Percentiles rank a stretch among this genome's conserved stretches.
Evolutionary conservation across 305 asterid species (phyloP).

Genomic region (Fraxinus dipetala): DNA sequence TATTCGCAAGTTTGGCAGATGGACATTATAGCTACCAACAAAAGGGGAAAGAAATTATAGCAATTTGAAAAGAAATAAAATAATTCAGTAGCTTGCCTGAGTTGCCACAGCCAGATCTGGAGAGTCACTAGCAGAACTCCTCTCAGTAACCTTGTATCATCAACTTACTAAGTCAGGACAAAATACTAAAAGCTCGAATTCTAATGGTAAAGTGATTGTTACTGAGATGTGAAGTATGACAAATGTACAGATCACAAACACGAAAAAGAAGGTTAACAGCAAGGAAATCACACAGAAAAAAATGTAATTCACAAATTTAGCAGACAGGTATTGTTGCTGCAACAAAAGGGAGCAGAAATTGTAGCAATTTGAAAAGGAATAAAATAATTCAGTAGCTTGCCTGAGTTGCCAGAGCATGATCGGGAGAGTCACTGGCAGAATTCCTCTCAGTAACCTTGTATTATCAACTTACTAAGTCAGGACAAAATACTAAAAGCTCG

Average conservation of each 20-base stretch:
- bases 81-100: conserved; percentile 19
- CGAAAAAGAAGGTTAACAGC: not conserved
- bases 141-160: conserved; percentile 13
- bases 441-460: conserved; percentile 17
- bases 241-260: not conserved
- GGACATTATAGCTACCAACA: not conserved
- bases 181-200: not conserved
- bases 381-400: conserved; percentile 6
- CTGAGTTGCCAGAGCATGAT: conserved; percentile 7
- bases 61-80: not conserved
- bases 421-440: conserved; percentile 16
- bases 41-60: not conserved
- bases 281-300: not conserved
- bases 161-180: not conserved
- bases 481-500: not conserved
- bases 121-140: conserved; percentile 14
- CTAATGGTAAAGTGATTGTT: not conserved
- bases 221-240: not conserved
- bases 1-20: not conserved
- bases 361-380: not conserved
- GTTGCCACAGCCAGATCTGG: conserved; percentile 14
- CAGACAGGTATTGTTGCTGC: not conserved
- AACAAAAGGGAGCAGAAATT: not conserved
- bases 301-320: not conserved
- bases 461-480: not conserved